Evolutionary conservation across 805 yeast genomes (phyloP).

Genomic region (Yarrowia sp.): DNA sequence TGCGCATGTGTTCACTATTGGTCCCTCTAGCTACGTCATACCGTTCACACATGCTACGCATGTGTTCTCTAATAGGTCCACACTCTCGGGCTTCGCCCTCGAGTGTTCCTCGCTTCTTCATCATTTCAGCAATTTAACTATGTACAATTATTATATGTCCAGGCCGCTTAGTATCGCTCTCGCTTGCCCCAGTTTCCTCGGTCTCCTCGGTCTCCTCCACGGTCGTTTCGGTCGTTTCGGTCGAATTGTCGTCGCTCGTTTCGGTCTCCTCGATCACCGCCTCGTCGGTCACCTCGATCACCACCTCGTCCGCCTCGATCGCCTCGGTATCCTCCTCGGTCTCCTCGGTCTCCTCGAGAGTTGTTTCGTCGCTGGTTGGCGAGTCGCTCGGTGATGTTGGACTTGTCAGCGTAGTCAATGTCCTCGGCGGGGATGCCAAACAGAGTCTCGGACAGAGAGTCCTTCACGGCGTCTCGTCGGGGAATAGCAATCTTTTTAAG

Average conservation of each 20-base stretch:
- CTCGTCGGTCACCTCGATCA: not conserved
- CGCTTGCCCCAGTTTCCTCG: conserved; percentile 11
- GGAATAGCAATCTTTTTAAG: not conserved
- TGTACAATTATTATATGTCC: not conserved
- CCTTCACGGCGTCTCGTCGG: not conserved
- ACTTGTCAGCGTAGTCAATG: not conserved
- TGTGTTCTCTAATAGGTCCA: not conserved
- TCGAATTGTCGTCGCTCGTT: not conserved
- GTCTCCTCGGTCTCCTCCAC: not conserved
- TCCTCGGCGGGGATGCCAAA: not conserved
- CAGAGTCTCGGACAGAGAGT: not conserved
- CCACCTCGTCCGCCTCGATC: not conserved
- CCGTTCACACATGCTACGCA: no score
- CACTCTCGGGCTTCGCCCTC: not conserved
- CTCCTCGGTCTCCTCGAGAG: not conserved
- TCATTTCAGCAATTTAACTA: conserved; percentile 5
- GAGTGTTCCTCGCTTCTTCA: not conserved
- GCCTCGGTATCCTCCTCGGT: not conserved
- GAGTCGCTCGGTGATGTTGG: not conserved
- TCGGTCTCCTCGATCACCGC: not conserved
- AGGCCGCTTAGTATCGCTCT: not conserved
- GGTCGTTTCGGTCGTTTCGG: not conserved
- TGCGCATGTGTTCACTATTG: no score
- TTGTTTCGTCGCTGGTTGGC: not conserved
- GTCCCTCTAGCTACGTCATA: no score